Percentiles rank a stretch among this genome's conserved stretches.
Conservation (phyloP, 2,329 filamentous ascomycete genomes). For the Ophiosphaerella korrae region DNA sequence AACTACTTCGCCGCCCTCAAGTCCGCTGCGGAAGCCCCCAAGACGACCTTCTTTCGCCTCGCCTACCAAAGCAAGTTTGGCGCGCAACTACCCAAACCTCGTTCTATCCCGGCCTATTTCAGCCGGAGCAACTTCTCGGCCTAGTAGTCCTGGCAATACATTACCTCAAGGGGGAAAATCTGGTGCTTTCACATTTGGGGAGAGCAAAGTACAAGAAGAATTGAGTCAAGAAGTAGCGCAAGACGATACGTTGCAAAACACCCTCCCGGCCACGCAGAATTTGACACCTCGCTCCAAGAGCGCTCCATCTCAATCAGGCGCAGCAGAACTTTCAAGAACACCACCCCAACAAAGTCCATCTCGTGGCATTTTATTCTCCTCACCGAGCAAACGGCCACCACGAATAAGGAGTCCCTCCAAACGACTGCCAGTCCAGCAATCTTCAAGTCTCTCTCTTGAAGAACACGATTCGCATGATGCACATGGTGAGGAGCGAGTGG, state of each 20-base stretch:
- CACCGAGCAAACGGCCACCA: conserved; percentile 38
- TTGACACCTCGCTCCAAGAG: conserved; percentile 15
- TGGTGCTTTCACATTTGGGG: conserved; percentile 28
- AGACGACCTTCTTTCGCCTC: conserved; percentile 46
- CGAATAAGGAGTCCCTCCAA: conserved; percentile 20
- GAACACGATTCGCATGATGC: conserved; percentile 13
- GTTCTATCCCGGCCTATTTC: conserved; percentile 25
- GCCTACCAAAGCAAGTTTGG: conserved; percentile 48
- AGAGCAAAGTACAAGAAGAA: conserved; percentile 7
- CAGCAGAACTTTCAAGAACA: conserved; percentile 24
- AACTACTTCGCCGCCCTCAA: conserved; percentile 36
- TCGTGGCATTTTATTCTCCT: conserved; percentile 34
- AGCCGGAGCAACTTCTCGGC: conserved; percentile 11
- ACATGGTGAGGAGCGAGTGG: not conserved
- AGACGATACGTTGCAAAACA: conserved; percentile 1
- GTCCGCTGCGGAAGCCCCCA: conserved; percentile 38
- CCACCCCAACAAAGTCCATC: conserved; percentile 23
- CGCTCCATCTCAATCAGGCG: conserved; percentile 11
- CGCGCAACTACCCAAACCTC: conserved; percentile 46
- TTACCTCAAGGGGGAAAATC: conserved; percentile 20
- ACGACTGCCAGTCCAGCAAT: conserved; percentile 17
- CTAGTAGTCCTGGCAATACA: conserved; percentile 15
- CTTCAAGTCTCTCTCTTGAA: conserved; percentile 9
- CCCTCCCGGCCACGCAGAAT: conserved; percentile 1
- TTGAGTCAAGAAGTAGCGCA: not conserved